phyloP scores from a whole-genome alignment of 1,284 basidiomycete species.

The Puccinia horiana region DNA sequence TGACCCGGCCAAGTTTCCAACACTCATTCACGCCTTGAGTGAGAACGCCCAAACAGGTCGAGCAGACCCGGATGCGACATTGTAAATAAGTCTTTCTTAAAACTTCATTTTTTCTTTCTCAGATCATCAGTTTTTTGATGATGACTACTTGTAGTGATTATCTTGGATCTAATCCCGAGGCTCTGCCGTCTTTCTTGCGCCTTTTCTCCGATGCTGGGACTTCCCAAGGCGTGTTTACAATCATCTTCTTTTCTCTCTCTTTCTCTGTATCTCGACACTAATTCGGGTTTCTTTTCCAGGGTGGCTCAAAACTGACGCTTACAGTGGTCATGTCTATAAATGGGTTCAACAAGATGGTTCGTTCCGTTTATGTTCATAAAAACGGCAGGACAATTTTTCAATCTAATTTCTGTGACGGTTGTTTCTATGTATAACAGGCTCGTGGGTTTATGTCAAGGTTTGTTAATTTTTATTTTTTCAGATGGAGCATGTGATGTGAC shows the following conservation, averaged over 20 bases:
- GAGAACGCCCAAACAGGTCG: conserved; percentile 83
- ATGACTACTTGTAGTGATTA: conserved; percentile 73
- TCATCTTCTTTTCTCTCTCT: conserved; percentile 27
- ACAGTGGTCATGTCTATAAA: conserved; percentile 90
- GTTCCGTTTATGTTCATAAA: conserved; percentile 63
- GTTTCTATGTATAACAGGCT: conserved; percentile 51
- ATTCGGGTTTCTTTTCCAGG: not conserved
- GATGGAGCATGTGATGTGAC: conserved; percentile 51
- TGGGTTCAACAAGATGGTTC: conserved; percentile 77
- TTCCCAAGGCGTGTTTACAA: conserved; percentile 68
- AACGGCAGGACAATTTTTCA: conserved; percentile 55
- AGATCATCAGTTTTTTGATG: conserved; percentile 51
- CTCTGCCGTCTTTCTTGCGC: conserved; percentile 84
- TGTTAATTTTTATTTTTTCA: conserved; percentile 51
- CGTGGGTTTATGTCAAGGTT: conserved; percentile 56
- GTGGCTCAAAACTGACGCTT: conserved; percentile 67
- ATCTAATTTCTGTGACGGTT: not conserved
- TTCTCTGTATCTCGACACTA: not conserved
- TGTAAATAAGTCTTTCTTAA: conserved; percentile 65
- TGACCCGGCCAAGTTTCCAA: conserved; percentile 64
- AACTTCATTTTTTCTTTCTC: conserved; percentile 38
- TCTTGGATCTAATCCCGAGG: conserved; percentile 80
- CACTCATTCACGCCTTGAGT: conserved; percentile 95
- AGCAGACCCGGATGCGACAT: conserved; percentile 77
- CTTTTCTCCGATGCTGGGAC: conserved; percentile 85